phyloP scores from a whole-genome alignment of 1,284 basidiomycete species.

The Ustilago trichophora region DNA sequence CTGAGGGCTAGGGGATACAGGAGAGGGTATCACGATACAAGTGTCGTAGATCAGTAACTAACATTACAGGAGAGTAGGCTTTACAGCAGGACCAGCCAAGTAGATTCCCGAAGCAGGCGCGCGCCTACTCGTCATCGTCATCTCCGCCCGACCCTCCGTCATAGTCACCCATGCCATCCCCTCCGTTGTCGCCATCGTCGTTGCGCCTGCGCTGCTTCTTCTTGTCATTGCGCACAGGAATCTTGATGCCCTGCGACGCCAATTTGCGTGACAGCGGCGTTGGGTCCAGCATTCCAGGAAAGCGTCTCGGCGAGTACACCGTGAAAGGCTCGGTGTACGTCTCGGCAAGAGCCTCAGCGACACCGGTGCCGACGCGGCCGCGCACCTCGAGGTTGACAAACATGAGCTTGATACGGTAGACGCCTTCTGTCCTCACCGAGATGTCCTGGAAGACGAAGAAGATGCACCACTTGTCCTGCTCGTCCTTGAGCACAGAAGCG shows the following conservation, averaged over 20 bases:
- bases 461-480: constrained; percentile 55
- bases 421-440: constrained; percentile 56
- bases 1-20: no score
- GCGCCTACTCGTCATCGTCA: constrained; percentile 46
- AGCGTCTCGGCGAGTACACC: constrained; percentile 57
- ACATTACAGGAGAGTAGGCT: no score
- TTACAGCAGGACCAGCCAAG: no score
- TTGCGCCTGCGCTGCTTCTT: constrained; percentile 51
- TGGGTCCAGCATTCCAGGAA: constrained; percentile 60
- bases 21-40: no score
- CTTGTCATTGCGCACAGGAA: constrained; percentile 56
- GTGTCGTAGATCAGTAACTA: no score
- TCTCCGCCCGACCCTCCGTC: constrained; percentile 38
- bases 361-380: constrained; percentile 52
- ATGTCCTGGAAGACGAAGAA: constrained; percentile 63
- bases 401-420: constrained; percentile 59
- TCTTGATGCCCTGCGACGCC: constrained; percentile 61
- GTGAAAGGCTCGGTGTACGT: constrained; percentile 59
- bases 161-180: constrained; percentile 21
- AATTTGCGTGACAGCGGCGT: constrained; percentile 58
- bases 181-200: constrained; percentile 23
- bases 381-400: constrained; percentile 55
- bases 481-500: constrained; percentile 58
- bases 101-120: no score
- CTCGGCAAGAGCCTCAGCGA: constrained; percentile 56